phyloP scores from a whole-genome alignment of 2,329 filamentous ascomycete species.

The Botrytis medusae region DNA sequence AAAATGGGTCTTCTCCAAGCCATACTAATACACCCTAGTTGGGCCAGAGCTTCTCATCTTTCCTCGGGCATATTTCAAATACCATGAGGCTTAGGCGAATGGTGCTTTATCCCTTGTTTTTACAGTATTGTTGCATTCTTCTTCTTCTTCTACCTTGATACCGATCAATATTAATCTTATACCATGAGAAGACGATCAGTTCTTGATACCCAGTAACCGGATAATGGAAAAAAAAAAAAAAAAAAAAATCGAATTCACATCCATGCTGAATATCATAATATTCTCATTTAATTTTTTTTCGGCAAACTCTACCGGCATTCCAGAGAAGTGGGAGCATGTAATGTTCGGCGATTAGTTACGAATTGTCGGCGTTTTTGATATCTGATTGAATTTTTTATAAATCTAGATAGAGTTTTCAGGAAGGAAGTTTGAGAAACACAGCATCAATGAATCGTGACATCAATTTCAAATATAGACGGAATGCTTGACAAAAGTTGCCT shows the following conservation, averaged over 20 bases:
- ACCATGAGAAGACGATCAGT: background rate
- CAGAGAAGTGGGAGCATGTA: slow-evolving; percentile 5
- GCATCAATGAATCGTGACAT: background rate
- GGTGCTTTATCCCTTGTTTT: background rate
- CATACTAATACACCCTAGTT: background rate
- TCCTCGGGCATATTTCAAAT: background rate
- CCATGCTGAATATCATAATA: slow-evolving; percentile 11
- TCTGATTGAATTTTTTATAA: background rate
- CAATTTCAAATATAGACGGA: background rate
- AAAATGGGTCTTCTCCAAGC: background rate
- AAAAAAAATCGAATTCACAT: slow-evolving; percentile 6
- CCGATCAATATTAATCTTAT: background rate
- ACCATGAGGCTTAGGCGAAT: background rate
- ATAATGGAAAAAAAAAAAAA: background rate
- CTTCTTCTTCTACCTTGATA: background rate
- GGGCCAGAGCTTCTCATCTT: background rate
- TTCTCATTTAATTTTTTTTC: slow-evolving; percentile 12
- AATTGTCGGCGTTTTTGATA: background rate
- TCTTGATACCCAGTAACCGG: slow-evolving; percentile 10
- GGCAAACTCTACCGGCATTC: slow-evolving; percentile 18
- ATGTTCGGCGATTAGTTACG: slow-evolving; percentile 2
- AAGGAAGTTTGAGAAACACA: background rate
- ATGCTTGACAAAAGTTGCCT: background rate
- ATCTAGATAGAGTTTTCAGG: background rate
- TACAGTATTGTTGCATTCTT: background rate